phyloP scores from a whole-genome alignment of 768 basidiomycete species.

The Hygrophoropsis aurantiaca region DNA sequence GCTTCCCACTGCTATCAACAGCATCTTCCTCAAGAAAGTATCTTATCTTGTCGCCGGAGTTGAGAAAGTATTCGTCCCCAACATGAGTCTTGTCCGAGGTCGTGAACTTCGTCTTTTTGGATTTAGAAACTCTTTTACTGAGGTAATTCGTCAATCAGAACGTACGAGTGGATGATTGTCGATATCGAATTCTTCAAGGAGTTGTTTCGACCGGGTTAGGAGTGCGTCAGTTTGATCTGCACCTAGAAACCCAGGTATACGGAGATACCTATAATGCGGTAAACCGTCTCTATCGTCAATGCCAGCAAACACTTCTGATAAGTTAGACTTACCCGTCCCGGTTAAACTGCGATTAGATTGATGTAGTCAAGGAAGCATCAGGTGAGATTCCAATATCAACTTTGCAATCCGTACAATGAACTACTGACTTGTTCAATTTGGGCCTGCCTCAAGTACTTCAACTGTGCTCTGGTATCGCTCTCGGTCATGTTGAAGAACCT shows the following conservation, averaged over 20 bases:
- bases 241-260: slow-evolving; percentile 72
- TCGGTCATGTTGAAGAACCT: background rate
- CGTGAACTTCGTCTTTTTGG: slow-evolving; percentile 80
- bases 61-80: slow-evolving; percentile 92
- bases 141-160: background rate
- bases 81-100: slow-evolving; percentile 73
- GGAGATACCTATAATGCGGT: slow-evolving; percentile 63
- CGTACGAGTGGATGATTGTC: slow-evolving; percentile 79
- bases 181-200: slow-evolving; percentile 77
- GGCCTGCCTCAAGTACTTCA: slow-evolving; percentile 52
- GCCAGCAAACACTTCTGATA: slow-evolving; percentile 1
- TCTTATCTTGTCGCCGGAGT: slow-evolving; percentile 91
- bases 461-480: too few species aligned
- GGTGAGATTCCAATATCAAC: slow-evolving; percentile 1
- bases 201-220: slow-evolving; percentile 65
- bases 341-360: slow-evolving; percentile 55
- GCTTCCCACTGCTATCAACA: slow-evolving; percentile 63
- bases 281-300: too few species aligned
- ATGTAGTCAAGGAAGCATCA: too few species aligned
- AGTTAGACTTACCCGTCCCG: slow-evolving; percentile 48
- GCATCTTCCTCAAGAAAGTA: slow-evolving; percentile 95
- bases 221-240: slow-evolving; percentile 59
- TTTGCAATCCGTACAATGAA: slow-evolving; percentile 3
- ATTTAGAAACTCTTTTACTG: background rate
- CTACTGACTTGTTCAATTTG: slow-evolving; percentile 57